Percentiles rank a stretch among this genome's conserved stretches.
phyloP scores from a whole-genome alignment of 1,284 basidiomycete species.

The Melanopsichium pennsylvanicum region DNA sequence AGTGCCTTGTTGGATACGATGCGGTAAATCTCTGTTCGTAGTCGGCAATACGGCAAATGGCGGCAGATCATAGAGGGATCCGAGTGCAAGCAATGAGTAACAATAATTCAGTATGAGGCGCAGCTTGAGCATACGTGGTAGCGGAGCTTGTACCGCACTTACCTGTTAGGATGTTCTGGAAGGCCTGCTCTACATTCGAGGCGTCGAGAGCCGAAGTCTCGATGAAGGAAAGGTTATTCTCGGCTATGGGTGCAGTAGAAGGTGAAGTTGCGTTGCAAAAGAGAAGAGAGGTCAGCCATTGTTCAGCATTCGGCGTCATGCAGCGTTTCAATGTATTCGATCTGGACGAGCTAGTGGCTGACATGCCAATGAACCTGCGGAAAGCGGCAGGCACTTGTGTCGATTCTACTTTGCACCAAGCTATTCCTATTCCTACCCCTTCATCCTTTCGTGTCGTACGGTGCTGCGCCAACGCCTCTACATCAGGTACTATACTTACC shows the following conservation, averaged over 20 bases:
- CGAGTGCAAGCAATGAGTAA: background rate
- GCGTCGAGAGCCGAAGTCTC: slow-evolving; percentile 99
- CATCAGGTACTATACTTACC: no score
- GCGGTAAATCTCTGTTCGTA: slow-evolving; percentile 62
- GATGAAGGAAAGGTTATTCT: slow-evolving; percentile 85
- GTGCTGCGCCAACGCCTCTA: no score
- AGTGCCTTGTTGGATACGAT: slow-evolving; percentile 66
- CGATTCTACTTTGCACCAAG: no score
- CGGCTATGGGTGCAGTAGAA: slow-evolving; percentile 67
- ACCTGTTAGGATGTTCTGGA: slow-evolving; percentile 97
- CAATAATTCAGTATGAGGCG: background rate
- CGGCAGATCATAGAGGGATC: background rate
- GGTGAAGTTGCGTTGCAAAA: background rate
- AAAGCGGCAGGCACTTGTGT: no score
- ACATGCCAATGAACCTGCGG: no score
- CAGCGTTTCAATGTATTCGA: no score
- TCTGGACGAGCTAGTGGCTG: no score
- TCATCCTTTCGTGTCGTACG: no score
- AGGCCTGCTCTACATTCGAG: slow-evolving; percentile 90
- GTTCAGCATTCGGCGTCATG: no score
- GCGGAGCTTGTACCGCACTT: slow-evolving; percentile 53
- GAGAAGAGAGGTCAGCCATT: no score
- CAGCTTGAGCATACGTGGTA: background rate
- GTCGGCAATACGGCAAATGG: background rate
- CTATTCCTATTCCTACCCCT: no score